Conservation (phyloP, 192 early-diverging fungal genomes). For the Backusella parvicylindrica region DNA sequence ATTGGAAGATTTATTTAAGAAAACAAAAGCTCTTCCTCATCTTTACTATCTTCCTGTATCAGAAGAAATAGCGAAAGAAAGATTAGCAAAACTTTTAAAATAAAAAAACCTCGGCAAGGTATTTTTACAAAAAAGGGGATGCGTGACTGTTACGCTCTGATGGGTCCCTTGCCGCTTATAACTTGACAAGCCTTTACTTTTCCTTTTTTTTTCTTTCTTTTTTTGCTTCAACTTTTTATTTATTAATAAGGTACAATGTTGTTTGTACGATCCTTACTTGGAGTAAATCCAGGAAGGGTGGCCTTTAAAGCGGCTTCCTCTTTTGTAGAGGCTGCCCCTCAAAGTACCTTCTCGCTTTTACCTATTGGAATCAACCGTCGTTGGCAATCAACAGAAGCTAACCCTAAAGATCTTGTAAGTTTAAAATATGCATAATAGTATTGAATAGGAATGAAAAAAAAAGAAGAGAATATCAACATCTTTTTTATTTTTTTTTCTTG, state of each 20-base stretch:
- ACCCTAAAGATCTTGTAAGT: slow-evolving; percentile 26
- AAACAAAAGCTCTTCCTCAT: slow-evolving; percentile 21
- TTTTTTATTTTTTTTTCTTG: not conserved
- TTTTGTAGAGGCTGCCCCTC: slow-evolving; percentile 15
- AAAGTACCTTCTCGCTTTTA: slow-evolving; percentile 20
- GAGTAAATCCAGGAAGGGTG: slow-evolving; percentile 24
- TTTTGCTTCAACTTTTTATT: not conserved
- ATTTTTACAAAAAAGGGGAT: not conserved
- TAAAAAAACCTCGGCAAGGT: too few relatives aligned
- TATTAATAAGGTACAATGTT: slow-evolving; percentile 15
- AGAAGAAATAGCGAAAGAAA: slow-evolving; percentile 12
- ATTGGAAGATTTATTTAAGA: slow-evolving; percentile 29
- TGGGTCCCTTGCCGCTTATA: not conserved
- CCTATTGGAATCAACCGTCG: slow-evolving; percentile 19
- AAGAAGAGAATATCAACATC: not conserved
- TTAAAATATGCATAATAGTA: not conserved
- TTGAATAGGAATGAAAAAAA: not conserved
- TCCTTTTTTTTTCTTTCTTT: not conserved
- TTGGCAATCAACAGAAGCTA: slow-evolving; percentile 24
- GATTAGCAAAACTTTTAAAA: slow-evolving; percentile 9
- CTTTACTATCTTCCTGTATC: slow-evolving; percentile 32
- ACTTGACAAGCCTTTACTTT: not conserved
- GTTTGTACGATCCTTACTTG: slow-evolving; percentile 30
- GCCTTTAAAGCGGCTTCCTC: slow-evolving; percentile 2
- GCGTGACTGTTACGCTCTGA: not conserved